Evolutionary conservation across 1,284 basidiomycete species (phyloP).

Genomic region (Papiliotrema fonsecae): DNA sequence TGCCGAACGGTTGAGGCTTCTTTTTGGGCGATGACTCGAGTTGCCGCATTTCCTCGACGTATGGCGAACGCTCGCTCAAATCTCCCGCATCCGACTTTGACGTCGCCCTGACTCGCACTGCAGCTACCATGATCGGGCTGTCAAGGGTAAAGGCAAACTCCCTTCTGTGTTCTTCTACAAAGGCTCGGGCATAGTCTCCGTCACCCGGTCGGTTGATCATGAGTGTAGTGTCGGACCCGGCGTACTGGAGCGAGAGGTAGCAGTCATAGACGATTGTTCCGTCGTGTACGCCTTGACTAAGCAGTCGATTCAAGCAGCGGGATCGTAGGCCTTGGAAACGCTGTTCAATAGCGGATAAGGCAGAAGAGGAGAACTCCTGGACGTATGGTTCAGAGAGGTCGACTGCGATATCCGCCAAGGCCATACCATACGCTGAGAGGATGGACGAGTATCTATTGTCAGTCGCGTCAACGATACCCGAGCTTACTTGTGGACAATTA

Average conservation of each 20-base stretch:
- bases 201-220: constrained; percentile 7
- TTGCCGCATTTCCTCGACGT: constrained; percentile 3
- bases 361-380: no score
- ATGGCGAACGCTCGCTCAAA: constrained; percentile 28
- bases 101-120: constrained; percentile 19
- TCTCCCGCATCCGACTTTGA: no score
- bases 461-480: no score
- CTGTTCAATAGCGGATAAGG: not conserved
- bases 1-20: constrained; percentile 4
- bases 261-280: not conserved
- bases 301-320: not conserved
- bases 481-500: not conserved
- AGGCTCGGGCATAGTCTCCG: constrained; percentile 46
- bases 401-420: constrained; percentile 8
- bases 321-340: constrained; percentile 2
- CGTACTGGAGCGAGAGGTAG: constrained; percentile 9
- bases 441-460: not conserved
- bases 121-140: not conserved
- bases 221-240: constrained; percentile 6
- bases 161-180: constrained; percentile 3
- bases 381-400: constrained; percentile 6
- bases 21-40: not conserved
- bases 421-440: constrained; percentile 8
- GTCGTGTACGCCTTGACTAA: constrained; percentile 3
- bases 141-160: constrained; percentile 6